Conservation (phyloP, 257 asterid species). For the Hygrophila difformis region DNA sequence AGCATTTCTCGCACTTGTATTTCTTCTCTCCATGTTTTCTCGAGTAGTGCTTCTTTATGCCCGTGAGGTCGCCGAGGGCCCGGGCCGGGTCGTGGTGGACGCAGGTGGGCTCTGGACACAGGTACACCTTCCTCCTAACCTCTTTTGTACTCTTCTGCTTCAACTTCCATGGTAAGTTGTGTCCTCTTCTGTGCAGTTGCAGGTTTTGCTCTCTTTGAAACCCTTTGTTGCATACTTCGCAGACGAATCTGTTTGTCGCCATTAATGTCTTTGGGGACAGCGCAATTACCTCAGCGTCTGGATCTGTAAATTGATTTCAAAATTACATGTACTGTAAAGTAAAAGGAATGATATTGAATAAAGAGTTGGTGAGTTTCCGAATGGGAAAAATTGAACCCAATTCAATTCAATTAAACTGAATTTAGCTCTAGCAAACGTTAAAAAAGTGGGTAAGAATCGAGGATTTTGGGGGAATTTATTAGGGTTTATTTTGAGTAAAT, state of each 20-base stretch:
- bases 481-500: slow-evolving; percentile 4
- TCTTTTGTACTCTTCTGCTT: slow-evolving; percentile 55
- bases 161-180: slow-evolving; percentile 77
- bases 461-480: background rate
- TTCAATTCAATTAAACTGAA: too few species aligned
- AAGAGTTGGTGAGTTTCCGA: background rate
- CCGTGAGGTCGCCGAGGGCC: slow-evolving; percentile 84
- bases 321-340: background rate
- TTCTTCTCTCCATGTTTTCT: slow-evolving; percentile 81
- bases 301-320: slow-evolving; percentile 33
- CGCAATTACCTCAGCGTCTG: slow-evolving; percentile 67
- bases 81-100: slow-evolving; percentile 72
- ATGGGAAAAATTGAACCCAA: too few species aligned
- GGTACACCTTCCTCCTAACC: slow-evolving; percentile 53
- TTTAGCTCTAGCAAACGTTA: too few species aligned
- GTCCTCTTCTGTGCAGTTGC: slow-evolving; percentile 77
- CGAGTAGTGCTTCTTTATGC: slow-evolving; percentile 63
- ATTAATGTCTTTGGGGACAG: slow-evolving; percentile 73
- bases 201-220: slow-evolving; percentile 80
- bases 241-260: slow-evolving; percentile 74
- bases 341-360: too few species aligned
- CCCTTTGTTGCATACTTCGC: slow-evolving; percentile 83
- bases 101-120: slow-evolving; percentile 77
- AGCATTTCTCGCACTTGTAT: slow-evolving; percentile 66
- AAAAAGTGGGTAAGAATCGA: background rate